Conservation (phyloP, 2,329 filamentous ascomycete genomes). For the Westerdykella ornata region DNA sequence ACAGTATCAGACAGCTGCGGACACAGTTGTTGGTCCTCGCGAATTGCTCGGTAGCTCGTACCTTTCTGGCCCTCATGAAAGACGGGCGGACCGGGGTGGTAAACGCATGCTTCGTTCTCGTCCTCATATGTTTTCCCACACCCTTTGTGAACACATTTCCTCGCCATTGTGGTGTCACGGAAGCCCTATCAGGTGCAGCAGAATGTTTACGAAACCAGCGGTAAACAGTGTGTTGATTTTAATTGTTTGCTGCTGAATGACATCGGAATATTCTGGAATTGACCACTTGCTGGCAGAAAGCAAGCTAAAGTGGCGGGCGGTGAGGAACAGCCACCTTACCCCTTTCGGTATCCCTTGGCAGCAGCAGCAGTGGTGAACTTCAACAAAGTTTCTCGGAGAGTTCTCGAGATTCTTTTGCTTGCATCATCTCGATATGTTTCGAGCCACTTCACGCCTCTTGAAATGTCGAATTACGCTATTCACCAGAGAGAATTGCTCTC, state of each 20-base stretch:
- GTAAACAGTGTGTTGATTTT: too few relatives aligned
- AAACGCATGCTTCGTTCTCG: constrained; percentile 73
- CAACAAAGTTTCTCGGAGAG: not conserved
- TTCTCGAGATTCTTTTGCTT: not conserved
- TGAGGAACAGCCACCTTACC: constrained; percentile 6
- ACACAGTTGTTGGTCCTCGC: not conserved
- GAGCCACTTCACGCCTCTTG: constrained; percentile 29
- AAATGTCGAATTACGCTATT: constrained; percentile 63
- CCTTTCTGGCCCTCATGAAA: constrained; percentile 99
- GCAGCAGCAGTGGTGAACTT: not conserved
- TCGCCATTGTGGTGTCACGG: constrained; percentile 48
- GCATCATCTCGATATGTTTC: constrained; percentile 21
- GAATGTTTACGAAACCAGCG: not conserved
- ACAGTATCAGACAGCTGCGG: constrained; percentile 6
- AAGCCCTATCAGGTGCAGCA: not conserved
- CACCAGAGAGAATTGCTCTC: constrained; percentile 62
- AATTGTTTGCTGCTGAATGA: not conserved
- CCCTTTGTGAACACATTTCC: constrained; percentile 93
- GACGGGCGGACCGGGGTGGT: constrained; percentile 82
- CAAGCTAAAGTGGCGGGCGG: constrained; percentile 17
- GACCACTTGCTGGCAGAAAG: constrained; percentile 21
- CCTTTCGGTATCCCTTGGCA: not conserved
- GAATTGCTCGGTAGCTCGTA: constrained; percentile 33
- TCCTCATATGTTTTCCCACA: constrained; percentile 86
- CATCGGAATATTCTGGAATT: constrained; percentile 35